Evolutionary conservation across 768 basidiomycete species (phyloP), one percentile per base, ranked within the genome.

Genomic region (Agrocybe praecox): DNA sequence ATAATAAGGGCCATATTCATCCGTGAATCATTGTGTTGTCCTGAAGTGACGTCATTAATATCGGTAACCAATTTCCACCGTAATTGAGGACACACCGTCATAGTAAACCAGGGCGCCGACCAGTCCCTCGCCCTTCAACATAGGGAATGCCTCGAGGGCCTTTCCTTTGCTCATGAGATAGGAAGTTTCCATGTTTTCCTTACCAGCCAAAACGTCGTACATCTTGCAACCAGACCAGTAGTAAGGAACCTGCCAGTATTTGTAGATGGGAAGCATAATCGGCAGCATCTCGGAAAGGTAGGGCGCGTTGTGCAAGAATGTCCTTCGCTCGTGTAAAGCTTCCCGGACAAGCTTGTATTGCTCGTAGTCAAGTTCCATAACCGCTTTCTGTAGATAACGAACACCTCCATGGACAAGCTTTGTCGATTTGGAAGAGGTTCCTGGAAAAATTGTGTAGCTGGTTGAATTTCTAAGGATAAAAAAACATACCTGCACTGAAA

Each of bases 351-450:
- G 89, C 70, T 97, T 97, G 79, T 88, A 96, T 69, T 96, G 94
- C 67, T 94, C 94, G 65, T 96, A 97, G 69, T 98, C 96, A 59
- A 97, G 84, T 65, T 96, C 96, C 65, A 96, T 84, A 33, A 98
- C 83, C 2, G 96, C 96, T 69, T 98, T 99, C 67, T 99, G 96
- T 11, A 99, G 84, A 72, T 99, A 99, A 1, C 96, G 86, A 2
- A 98, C 96, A 36, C 96, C 96, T 15, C 96, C 96, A 74, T 99
- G 97, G 0, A 99, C 96, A 51, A 99, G 88, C 71, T 99, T 98
- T 1, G 97, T 98, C 8, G 94, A 95, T 69, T 98, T 98, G 6
- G 94, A 96, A 0, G 94, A 96, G 0, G 96, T 97, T 17, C 96
- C 94, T 93, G 21, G 49, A 42, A 23, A 53, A 19, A 11, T 6